Conservation (phyloP, 1,284 basidiomycete genomes). For the Abortiporus biennis region DNA sequence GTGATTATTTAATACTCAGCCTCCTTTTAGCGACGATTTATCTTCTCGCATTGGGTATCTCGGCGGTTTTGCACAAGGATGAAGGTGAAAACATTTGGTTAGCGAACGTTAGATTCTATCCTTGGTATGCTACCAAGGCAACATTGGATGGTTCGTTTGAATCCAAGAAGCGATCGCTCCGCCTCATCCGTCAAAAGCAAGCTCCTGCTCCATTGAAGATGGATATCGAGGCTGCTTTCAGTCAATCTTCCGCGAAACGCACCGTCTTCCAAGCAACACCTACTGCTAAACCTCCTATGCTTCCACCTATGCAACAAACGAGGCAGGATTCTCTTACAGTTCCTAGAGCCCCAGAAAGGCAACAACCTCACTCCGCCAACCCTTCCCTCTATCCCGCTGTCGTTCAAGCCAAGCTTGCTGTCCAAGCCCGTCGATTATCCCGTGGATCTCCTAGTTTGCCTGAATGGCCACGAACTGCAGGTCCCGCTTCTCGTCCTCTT, state of each 20-base stretch:
- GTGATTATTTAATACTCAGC: not conserved
- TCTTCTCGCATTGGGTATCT: slow-evolving; percentile 30
- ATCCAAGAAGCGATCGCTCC: too few species aligned
- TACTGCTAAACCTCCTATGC: too few species aligned
- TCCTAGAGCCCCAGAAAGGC: too few species aligned
- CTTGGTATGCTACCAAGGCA: slow-evolving; percentile 21
- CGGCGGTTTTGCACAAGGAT: slow-evolving; percentile 28
- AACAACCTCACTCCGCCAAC: too few species aligned
- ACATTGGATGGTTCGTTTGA: slow-evolving; percentile 19
- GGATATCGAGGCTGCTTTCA: not conserved
- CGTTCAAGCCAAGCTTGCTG: not conserved
- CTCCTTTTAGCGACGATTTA: slow-evolving; percentile 36
- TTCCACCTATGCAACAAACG: not conserved
- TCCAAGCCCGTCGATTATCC: not conserved
- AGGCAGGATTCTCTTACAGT: not conserved
- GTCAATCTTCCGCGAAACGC: too few species aligned
- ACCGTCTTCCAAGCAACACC: too few species aligned
- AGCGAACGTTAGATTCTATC: slow-evolving; percentile 42
- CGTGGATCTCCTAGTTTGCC: not conserved
- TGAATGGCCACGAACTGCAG: not conserved
- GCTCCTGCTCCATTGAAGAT: too few species aligned
- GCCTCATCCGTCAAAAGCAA: too few species aligned
- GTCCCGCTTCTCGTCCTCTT: not conserved
- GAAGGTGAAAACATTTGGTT: slow-evolving; percentile 48
- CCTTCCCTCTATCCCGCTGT: too few species aligned